These are phyloP conservation scores for Elaeis guineensis DNA, from an alignment of 176 grass and related monocot species.

Conservation along the genomic window DNA sequence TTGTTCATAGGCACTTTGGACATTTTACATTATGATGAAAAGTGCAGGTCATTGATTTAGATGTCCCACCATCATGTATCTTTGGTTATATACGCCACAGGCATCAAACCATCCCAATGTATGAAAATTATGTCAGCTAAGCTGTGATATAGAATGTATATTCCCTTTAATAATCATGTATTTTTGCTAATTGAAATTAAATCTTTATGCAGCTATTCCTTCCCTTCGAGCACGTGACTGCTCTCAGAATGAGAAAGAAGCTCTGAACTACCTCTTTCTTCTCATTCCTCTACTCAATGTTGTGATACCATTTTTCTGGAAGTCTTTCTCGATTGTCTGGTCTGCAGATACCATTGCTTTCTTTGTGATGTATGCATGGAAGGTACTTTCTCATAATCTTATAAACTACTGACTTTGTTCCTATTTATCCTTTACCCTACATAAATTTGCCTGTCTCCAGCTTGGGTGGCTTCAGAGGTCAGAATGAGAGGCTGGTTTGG, in stretches of 20 bases:
- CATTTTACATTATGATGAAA: no score
- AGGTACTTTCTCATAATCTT: conserved; percentile 38
- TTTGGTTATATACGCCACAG: no score
- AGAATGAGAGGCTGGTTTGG: conserved; percentile 22
- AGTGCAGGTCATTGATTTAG: no score
- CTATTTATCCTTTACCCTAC: conserved; percentile 1
- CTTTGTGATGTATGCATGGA: conserved; percentile 91
- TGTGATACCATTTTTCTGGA: conserved; percentile 75
- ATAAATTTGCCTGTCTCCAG: conserved; percentile 30
- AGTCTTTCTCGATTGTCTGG: conserved; percentile 87
- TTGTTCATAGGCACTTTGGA: no score
- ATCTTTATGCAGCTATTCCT: conserved; percentile 65
- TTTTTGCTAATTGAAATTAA: no score
- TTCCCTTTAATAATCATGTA: no score
- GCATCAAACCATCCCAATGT: no score
- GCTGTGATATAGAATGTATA: no score
- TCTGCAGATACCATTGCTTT: conserved; percentile 84
- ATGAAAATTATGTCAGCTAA: no score
- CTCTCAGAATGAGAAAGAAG: conserved; percentile 98
- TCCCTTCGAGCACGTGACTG: conserved; percentile 89
- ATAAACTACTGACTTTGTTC: neutral
- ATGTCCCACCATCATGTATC: no score
- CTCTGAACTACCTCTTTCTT: conserved; percentile 95
- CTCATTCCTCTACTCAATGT: conserved; percentile 77
- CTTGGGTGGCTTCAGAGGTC: conserved; percentile 80